Evolutionary conservation across 129 eudicot genomes (phyloP), one percentile per base, ranked within the genome.

Genomic region (Flaveria sonorensis): DNA sequence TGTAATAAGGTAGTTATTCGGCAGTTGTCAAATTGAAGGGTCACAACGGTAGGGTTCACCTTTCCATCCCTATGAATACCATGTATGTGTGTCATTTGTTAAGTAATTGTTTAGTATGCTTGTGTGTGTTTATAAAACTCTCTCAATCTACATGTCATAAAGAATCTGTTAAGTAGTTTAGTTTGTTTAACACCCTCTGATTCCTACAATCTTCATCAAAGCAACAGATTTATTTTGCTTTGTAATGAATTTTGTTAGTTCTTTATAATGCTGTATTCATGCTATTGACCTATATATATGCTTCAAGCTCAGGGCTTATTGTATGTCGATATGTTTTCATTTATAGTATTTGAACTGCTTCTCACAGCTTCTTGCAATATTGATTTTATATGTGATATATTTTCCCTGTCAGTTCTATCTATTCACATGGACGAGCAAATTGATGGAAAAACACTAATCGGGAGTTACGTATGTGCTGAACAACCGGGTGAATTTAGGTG

Each of bases 351-450:
- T 73, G 53, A 26, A 67, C 21, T 14, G 48, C n/a, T 74, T 51
- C 48, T 57, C 78, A 60, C 73, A 52, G 40, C 40, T 36, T 63
- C 12, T 57, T 48, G 16, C 62, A 48, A 46, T 0, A 30, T 71
- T 4, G 15, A 23, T 74, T 50, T 36, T 60, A 40, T 40, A 46
- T 80, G 19, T 39, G 7, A 36, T 56, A 63, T 28, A 24, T 11
- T 19, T 16, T 21, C 28, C 61, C 36, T 71, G 72, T 56, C 74
- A 93, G 98, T 88, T 83, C 79, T 91, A 32, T 85, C 92, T 52
- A 89, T 95, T 78, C 96, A 95, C 89, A 87, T 95, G 99, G 99
- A 95, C 81, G 99, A 95, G 67, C 99, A 95, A 87, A 88, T 91
- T 73, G 99, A 95, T 62, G 99, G 97, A 14, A 91, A 90, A 78